Percentiles rank a stretch among this genome's conserved stretches.
phyloP scores from a whole-genome alignment of 352 stramenopile species.

The Globisporangium abappressorium region DNA sequence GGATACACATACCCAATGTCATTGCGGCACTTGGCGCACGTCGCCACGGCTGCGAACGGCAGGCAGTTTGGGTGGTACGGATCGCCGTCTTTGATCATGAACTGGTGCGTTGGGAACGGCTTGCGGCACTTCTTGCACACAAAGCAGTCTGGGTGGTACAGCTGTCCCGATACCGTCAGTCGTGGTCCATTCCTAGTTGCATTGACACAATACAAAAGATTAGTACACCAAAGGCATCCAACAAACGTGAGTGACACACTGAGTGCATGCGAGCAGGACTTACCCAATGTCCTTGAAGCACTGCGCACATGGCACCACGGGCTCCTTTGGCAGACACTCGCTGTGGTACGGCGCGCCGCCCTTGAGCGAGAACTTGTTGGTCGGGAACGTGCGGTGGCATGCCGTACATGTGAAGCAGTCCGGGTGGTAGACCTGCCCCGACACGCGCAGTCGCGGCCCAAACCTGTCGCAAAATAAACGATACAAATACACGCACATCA shows the following conservation, averaged over 20 bases:
- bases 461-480: slow-evolving; percentile 10
- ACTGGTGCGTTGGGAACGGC: slow-evolving; percentile 38
- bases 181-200: slow-evolving; percentile 25
- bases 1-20: slow-evolving; percentile 14
- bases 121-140: slow-evolving; percentile 38
- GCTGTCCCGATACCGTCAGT: slow-evolving; percentile 35
- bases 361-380: slow-evolving; percentile 37
- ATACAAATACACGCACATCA: background rate
- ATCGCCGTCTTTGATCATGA: slow-evolving; percentile 51
- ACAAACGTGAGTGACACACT: background rate
- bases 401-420: slow-evolving; percentile 49
- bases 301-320: slow-evolving; percentile 5
- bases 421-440: slow-evolving; percentile 38
- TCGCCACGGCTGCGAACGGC: background rate
- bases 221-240: background rate
- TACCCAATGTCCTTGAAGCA: slow-evolving; percentile 14
- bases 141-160: slow-evolving; percentile 53
- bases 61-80: slow-evolving; percentile 65
- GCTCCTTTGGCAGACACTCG: slow-evolving; percentile 29
- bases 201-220: background rate
- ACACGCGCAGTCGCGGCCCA: slow-evolving; percentile 38
- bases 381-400: slow-evolving; percentile 29
- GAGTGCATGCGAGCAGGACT: background rate
- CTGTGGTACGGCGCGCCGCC: slow-evolving; percentile 34
- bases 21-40: slow-evolving; percentile 25